Conservation (phyloP, 2,329 filamentous ascomycete species). For the Neurospora sp. region DNA sequence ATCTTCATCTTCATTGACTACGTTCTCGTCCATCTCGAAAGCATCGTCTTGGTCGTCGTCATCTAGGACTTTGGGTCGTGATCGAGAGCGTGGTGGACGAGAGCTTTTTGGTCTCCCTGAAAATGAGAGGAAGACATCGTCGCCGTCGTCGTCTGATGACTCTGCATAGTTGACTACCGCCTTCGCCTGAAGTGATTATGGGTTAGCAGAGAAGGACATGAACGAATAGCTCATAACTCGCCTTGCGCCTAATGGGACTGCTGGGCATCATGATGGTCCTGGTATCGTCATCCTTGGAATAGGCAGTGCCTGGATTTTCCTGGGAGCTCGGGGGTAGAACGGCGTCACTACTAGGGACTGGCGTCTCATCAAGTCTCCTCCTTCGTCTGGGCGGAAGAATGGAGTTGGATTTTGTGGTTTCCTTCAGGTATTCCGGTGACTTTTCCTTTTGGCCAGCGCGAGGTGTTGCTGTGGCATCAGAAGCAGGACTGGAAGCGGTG, state of each 20-base stretch:
- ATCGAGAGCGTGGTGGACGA: slow-evolving; percentile 26
- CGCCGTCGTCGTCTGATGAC: slow-evolving; percentile 71
- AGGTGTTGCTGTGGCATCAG: slow-evolving; percentile 18
- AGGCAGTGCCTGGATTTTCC: slow-evolving; percentile 45
- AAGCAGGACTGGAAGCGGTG: slow-evolving; percentile 20
- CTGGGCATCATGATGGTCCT: slow-evolving; percentile 23
- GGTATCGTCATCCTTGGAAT: slow-evolving; percentile 46
- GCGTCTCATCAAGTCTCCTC: slow-evolving; percentile 47
- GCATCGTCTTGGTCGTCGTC: slow-evolving; percentile 66
- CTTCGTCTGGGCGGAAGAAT: slow-evolving; percentile 25
- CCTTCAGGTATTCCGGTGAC: slow-evolving; percentile 32
- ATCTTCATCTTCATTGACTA: slow-evolving; percentile 51
- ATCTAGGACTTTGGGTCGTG: slow-evolving; percentile 52
- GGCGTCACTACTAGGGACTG: slow-evolving; percentile 72
- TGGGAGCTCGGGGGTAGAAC: slow-evolving; percentile 59
- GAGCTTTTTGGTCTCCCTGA: slow-evolving; percentile 25
- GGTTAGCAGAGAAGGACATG: background rate
- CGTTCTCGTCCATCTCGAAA: slow-evolving; percentile 53
- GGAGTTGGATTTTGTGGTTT: slow-evolving; percentile 38
- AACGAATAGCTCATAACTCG: slow-evolving; percentile 27
- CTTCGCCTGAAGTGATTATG: slow-evolving; percentile 29
- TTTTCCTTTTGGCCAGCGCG: slow-evolving; percentile 19
- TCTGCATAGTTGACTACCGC: slow-evolving; percentile 72
- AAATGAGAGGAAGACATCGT: slow-evolving; percentile 52
- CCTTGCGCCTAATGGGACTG: slow-evolving; percentile 52